These are phyloP conservation scores for Apiospora aurea DNA, from an alignment of 2,329 filamentous ascomycete species.

Conservation along the genomic window DNA sequence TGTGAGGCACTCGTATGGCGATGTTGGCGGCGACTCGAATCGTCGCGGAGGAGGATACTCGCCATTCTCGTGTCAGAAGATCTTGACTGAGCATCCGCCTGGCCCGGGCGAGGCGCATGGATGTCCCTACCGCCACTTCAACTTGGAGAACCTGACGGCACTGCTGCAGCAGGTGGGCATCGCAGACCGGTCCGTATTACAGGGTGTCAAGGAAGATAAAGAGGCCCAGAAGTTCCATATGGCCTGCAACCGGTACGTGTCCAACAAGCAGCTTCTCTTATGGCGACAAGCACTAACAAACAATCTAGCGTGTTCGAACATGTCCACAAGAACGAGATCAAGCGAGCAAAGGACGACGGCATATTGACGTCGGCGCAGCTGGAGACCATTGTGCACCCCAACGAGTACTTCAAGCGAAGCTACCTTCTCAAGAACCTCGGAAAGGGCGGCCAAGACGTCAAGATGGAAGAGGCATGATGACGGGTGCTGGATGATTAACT, in stretches of 20 bases:
- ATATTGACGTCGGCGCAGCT: slow-evolving; percentile 77
- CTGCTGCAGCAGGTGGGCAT: slow-evolving; percentile 83
- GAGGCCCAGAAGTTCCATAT: slow-evolving; percentile 90
- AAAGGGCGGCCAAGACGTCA: slow-evolving; percentile 59
- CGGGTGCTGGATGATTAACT: background rate
- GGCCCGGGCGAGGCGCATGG: slow-evolving; percentile 89
- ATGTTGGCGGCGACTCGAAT: slow-evolving; percentile 92
- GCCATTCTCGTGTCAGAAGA: slow-evolving; percentile 93
- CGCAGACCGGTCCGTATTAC: slow-evolving; percentile 76
- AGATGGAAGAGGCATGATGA: slow-evolving; percentile 56
- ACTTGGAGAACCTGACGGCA: slow-evolving; percentile 80
- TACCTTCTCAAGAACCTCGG: slow-evolving; percentile 85
- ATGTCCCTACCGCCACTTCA: slow-evolving; percentile 96
- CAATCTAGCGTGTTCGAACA: slow-evolving; percentile 80
- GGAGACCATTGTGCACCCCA: slow-evolving; percentile 96
- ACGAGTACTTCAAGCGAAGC: slow-evolving; percentile 96
- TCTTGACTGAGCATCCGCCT: slow-evolving; percentile 86
- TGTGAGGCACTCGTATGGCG: slow-evolving; percentile 91
- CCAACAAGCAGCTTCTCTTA: slow-evolving; percentile 17
- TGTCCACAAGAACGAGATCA: slow-evolving; percentile 80
- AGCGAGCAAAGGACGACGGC: slow-evolving; percentile 76
- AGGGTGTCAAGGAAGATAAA: slow-evolving; percentile 87
- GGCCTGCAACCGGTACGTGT: slow-evolving; percentile 82
- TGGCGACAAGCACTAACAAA: slow-evolving; percentile 7
- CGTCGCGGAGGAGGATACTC: slow-evolving; percentile 86